These are phyloP conservation scores for Penicillium bovifimosum DNA, from an alignment of 495 filamentous ascomycete species.

Conservation along the genomic window DNA sequence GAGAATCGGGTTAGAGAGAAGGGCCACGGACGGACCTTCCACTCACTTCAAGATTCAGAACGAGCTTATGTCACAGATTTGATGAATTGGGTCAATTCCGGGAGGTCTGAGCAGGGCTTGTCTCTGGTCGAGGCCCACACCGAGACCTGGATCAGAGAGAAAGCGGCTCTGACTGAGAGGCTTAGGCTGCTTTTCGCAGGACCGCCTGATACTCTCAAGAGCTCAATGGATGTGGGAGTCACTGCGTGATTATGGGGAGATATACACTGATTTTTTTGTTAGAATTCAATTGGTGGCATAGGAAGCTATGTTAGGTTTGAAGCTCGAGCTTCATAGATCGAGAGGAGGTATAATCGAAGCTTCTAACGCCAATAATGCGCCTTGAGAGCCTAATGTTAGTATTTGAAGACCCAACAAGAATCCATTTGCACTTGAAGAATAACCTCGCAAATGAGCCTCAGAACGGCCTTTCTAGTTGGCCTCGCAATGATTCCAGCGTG, in stretches of 20 bases:
- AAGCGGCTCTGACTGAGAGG: constrained; percentile 23
- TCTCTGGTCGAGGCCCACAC: constrained; percentile 41
- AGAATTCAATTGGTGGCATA: constrained; percentile 39
- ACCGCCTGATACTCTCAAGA: not conserved
- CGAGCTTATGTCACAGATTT: constrained; percentile 51
- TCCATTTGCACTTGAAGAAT: too few species aligned
- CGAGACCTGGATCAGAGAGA: constrained; percentile 37
- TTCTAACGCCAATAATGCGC: too few species aligned
- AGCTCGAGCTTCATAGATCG: not conserved
- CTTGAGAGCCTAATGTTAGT: too few species aligned
- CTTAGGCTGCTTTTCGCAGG: constrained; percentile 16
- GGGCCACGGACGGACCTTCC: constrained; percentile 49
- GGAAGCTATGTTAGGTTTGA: not conserved
- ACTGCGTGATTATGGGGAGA: not conserved
- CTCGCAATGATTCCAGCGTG: not conserved
- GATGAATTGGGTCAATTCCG: constrained; percentile 48
- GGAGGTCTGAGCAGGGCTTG: constrained; percentile 24
- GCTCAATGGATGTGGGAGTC: constrained; percentile 3
- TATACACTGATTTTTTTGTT: constrained; percentile 26
- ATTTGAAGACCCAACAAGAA: too few species aligned
- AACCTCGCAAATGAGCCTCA: not conserved
- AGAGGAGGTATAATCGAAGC: not conserved
- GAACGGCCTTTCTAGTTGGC: not conserved
- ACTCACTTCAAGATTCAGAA: constrained; percentile 49
- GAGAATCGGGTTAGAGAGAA: constrained; percentile 34